Conservation (phyloP, 2,329 filamentous ascomycete species). For the Ophiostoma quercus region DNA sequence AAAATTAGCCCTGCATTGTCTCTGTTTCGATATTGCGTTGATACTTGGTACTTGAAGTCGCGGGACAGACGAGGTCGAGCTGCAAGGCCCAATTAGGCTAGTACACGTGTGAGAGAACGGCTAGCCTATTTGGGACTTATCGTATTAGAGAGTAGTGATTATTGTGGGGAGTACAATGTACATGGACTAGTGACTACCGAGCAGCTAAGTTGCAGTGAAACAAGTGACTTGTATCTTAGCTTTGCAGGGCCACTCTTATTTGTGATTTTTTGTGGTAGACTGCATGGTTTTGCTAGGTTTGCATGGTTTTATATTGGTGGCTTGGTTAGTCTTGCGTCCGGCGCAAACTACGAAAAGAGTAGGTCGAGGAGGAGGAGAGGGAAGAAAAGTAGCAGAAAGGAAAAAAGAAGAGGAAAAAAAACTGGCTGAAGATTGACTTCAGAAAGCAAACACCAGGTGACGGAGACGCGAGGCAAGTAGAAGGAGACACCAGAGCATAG, state of each 20-base stretch:
- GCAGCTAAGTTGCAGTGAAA: neutral
- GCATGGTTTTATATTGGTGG: neutral
- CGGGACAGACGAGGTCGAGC: neutral
- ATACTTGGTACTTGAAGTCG: neutral
- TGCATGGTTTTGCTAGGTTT: slow-evolving; percentile 3
- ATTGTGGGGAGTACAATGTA: neutral
- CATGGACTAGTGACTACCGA: neutral
- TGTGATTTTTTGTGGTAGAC: neutral
- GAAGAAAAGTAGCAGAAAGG: neutral
- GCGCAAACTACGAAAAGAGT: neutral
- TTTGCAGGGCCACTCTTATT: neutral
- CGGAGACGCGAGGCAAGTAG: neutral
- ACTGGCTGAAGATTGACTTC: neutral
- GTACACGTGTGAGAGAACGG: neutral
- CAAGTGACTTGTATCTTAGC: neutral
- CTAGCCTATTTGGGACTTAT: slow-evolving; percentile 6
- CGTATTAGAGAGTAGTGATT: neutral
- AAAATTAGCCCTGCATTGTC: slow-evolving; percentile 10
- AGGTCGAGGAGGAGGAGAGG: neutral
- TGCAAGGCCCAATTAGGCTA: neutral
- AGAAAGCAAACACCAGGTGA: neutral
- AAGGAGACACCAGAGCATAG: neutral
- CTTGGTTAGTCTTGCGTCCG: neutral
- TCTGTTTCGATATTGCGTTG: neutral
- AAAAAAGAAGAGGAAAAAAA: neutral